A percentile compares a stretch with the other conserved stretches of the same genome.
Evolutionary conservation across 257 asterid genomes (phyloP).

Genomic region (Penstemon davidsonii): DNA sequence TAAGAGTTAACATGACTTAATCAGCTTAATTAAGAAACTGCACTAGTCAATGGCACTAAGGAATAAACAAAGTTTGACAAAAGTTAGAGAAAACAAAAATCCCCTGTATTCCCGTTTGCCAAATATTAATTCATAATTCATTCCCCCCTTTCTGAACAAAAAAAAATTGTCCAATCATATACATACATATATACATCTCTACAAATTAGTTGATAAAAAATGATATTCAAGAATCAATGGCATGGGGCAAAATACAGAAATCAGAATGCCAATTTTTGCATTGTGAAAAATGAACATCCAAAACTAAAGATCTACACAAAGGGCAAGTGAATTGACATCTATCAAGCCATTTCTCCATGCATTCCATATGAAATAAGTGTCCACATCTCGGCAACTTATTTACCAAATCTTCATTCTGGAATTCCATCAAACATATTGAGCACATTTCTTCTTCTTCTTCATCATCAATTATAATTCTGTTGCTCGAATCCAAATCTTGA

Average conservation of each 20-base stretch:
- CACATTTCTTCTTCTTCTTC: conserved; percentile 37
- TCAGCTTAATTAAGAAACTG: neutral
- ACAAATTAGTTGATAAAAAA: neutral
- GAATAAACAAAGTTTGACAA: neutral
- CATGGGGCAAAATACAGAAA: conserved; percentile 12
- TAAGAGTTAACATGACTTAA: conserved; percentile 9
- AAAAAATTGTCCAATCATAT: neutral
- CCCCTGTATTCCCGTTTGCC: neutral
- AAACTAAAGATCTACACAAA: conserved; percentile 49
- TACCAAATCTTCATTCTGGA: conserved; percentile 44
- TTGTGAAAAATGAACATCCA: conserved; percentile 36
- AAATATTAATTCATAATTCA: neutral
- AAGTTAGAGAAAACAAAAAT: neutral
- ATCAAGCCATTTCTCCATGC: conserved; percentile 61
- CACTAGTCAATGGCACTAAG: conserved; percentile 18
- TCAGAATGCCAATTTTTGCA: conserved; percentile 31
- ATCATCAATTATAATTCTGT: neutral
- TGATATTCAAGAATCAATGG: neutral
- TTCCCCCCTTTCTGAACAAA: neutral
- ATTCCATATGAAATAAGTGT: conserved; percentile 57
- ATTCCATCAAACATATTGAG: conserved; percentile 63
- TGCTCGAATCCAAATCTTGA: neutral
- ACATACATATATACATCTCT: neutral
- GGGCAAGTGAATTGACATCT: conserved; percentile 68
- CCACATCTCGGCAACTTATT: conserved; percentile 53